Evolutionary conservation across 768 basidiomycete genomes (phyloP), one percentile per base, ranked within the genome.

Genomic region (Rhizopogon rudus): DNA sequence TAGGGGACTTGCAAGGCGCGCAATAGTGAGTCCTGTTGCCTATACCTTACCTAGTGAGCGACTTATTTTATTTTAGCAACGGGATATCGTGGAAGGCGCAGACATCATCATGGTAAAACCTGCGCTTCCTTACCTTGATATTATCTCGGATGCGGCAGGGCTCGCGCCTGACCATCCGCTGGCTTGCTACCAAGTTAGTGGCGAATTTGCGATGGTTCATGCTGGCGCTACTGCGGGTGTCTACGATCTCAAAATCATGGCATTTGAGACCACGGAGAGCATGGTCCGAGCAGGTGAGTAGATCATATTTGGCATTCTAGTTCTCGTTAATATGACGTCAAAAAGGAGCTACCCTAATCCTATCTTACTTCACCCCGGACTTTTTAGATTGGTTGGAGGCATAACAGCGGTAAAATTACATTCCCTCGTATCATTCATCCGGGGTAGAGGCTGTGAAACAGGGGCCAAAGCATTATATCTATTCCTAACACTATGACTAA

Each of bases 61-160:
- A 41, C 57, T 53, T 44, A 54, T 56, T 28, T 20, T 28, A 44
- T 31, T 53, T 40, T 64, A 98, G 95, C 77, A 84, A 78, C 89
- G 97, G 39, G 97, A 99, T 69, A 78, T 81, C 0, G 73, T 66
- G 8, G 97, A 98, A 75, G 97, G 97, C 17, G 97, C 97, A 16
- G 97, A 99, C 67, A 91, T 99, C 65, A 85, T 99, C 68, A 98
- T 99, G 95, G 93, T 99, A 67, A 99, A 99, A 68, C 97, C 97
- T 17, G 81, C 93, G 0, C 72, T 98, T 57, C 95, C 97, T 0
- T 98, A 98, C 74, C 90, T 98, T 50, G 97, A 99, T 72, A 87
- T 98, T 72, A 89, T 99, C 61, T 81, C 89, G 33, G 93, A 97
- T 65, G 93, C 92, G 14, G 82, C 86, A 3, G 72, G 84, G 61